Evolutionary conservation across 2,329 filamentous ascomycete genomes (phyloP), one percentile per base, ranked within the genome.

Genomic region (Apiospora sp.): DNA sequence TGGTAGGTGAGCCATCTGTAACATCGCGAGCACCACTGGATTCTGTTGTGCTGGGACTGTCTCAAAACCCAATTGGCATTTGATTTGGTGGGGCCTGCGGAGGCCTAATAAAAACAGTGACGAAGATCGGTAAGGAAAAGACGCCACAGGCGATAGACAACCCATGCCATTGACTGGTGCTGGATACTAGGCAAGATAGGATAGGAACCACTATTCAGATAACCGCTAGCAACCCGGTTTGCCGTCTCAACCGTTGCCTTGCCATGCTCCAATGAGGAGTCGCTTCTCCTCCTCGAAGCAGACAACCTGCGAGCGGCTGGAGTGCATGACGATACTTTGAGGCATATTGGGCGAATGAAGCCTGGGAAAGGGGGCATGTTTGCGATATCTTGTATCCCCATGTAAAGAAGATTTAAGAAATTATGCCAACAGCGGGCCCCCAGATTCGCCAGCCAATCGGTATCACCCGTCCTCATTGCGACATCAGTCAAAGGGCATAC

Each of bases 51-150:
- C 30, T 41, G 58, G 58, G 58, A 64, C 58, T n/a, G 58, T 64
- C 58, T 64, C 58, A n/a, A n/a, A 64, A 64, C 30, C 58, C 58
- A 64, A 41, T 64, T 64, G 58, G 58, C 58, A 64, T 64, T 64
- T 64, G 8, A 22, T 14, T 12, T 22, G 34, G 58, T 64, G 58
- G 58, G 58, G 58, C 58, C 58, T 41, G 58, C 58, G 58, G 58
- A 64, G 58, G 58, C 19, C 58, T 64, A 41, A 64, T 64, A 64
- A 64, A 58, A 64, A 64, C 34, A 64, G 19, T 41, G 58, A 64
- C 58, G 58, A 41, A n/a, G 34, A 64, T 64, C 58, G 58, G 16
- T 34, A 61, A 37, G 37, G 30, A 34, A 61, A 61, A 34, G 54
- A 61, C 54, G 54, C 54, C 54, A 19, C 54, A 61, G 30, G 27